Evolutionary conservation across 257 asterid species (phyloP).

Genomic region (Fraxinus cuspidata): DNA sequence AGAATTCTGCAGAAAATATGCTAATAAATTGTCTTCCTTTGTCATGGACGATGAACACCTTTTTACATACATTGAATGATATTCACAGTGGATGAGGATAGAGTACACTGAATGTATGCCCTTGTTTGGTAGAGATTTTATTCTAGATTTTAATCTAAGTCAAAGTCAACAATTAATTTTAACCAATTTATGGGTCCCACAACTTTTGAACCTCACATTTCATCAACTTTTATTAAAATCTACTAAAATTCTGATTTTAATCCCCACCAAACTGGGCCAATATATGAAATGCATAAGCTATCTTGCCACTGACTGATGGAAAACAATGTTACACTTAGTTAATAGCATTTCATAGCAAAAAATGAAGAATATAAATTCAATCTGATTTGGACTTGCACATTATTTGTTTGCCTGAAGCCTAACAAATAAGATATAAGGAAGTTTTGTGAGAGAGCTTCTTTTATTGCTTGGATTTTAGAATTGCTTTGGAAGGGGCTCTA

Average conservation of each 20-base stretch:
- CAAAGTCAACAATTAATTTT: too few species aligned
- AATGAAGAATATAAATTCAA: not conserved
- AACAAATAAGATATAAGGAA: not conserved
- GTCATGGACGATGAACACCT: not conserved
- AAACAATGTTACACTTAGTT: not conserved
- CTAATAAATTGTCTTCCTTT: not conserved
- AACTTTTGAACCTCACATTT: too few species aligned
- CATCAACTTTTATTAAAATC: too few species aligned
- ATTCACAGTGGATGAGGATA: not conserved
- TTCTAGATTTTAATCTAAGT: too few species aligned
- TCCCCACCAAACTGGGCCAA: too few species aligned
- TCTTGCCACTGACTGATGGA: not conserved
- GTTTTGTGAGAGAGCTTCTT: not conserved
- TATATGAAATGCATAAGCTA: not conserved
- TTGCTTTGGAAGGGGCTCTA: too few species aligned
- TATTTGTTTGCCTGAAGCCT: slow-evolving; percentile 1
- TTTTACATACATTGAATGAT: not conserved
- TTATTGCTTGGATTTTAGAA: not conserved
- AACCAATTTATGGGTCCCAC: too few species aligned
- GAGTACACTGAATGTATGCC: not conserved
- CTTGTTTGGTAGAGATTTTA: too few species aligned
- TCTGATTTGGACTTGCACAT: not conserved
- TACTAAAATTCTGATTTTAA: too few species aligned
- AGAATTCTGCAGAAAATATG: not conserved
- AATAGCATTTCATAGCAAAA: not conserved